Percentiles rank a stretch among this genome's conserved stretches.
These are phyloP conservation scores for Cordyceps fumosorosea DNA, from an alignment of 2,329 filamentous ascomycete genomes.

Conservation along the genomic window DNA sequence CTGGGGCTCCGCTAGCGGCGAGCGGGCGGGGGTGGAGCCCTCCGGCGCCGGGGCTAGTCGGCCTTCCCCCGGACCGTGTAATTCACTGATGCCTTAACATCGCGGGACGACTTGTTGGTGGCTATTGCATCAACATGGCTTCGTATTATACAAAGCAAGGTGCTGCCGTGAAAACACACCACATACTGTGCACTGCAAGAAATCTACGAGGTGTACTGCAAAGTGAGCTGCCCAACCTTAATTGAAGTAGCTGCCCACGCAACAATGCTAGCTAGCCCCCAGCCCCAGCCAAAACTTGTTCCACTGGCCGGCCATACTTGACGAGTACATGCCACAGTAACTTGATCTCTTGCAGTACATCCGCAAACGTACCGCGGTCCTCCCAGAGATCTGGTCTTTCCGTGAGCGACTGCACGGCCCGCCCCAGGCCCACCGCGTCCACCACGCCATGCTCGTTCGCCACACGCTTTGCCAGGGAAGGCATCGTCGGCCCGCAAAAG, in stretches of 20 bases:
- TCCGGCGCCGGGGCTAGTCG: not conserved
- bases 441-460: not conserved
- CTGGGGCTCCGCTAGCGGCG: not conserved
- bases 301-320: conserved; percentile 5
- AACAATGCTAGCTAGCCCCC: too few relatives aligned
- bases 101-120: not conserved
- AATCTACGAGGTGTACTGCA: too few relatives aligned
- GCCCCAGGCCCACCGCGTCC: conserved; percentile 5
- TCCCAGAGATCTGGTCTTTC: not conserved
- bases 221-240: not conserved
- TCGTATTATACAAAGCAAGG: too few relatives aligned
- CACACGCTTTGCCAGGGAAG: conserved; percentile 14
- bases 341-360: conserved; percentile 15
- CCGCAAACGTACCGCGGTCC: conserved; percentile 6
- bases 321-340: conserved; percentile 16
- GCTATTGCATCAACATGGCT: too few relatives aligned
- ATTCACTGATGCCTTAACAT: not conserved
- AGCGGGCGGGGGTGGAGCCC: conserved; percentile 1
- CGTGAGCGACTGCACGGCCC: not conserved
- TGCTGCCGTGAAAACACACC: not conserved
- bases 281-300: not conserved
- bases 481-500: conserved; percentile 18
- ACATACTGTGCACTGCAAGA: not conserved
- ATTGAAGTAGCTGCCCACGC: too few relatives aligned
- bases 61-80: too few relatives aligned